Evolutionary conservation across 1,284 basidiomycete genomes (phyloP).

Genomic region (Cutaneotrichosporon dermatis): DNA sequence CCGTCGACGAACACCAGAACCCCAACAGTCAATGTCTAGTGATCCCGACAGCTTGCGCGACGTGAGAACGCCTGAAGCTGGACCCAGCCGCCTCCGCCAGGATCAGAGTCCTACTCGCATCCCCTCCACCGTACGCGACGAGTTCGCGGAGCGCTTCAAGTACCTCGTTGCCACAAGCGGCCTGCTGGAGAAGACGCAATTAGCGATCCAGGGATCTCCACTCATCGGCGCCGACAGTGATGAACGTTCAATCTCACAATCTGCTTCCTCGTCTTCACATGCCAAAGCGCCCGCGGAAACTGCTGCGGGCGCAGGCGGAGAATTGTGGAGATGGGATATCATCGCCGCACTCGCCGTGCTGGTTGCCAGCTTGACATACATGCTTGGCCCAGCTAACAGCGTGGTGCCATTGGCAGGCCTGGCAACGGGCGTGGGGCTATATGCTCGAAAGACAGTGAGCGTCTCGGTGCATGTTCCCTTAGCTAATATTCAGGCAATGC

Average conservation of each 20-base stretch:
- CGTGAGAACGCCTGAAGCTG: background rate
- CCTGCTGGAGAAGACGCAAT: conserved; percentile 31
- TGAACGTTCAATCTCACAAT: background rate
- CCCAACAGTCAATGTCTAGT: background rate
- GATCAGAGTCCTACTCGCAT: too few species aligned
- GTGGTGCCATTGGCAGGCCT: background rate
- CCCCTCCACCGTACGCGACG: conserved; percentile 7
- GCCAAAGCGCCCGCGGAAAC: background rate
- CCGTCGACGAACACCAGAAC: background rate
- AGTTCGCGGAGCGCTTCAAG: conserved; percentile 41
- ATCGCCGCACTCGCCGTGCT: background rate
- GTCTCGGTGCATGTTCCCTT: background rate
- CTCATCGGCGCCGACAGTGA: background rate
- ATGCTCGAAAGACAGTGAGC: background rate
- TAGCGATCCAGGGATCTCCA: background rate
- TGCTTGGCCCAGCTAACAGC: background rate
- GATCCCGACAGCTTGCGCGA: too few species aligned
- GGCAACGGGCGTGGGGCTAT: background rate
- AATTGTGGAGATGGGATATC: conserved; percentile 4
- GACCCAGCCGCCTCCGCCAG: conserved; percentile 1
- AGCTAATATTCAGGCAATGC: too few species aligned
- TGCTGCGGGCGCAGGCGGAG: background rate
- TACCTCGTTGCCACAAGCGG: conserved; percentile 42
- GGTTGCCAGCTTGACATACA: background rate
- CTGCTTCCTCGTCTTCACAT: background rate